A percentile compares a stretch with the other conserved stretches of the same genome.
These are phyloP conservation scores for Nannizziopsis arthrosporioides DNA, from an alignment of 2,329 filamentous ascomycete genomes.

Conservation along the genomic window DNA sequence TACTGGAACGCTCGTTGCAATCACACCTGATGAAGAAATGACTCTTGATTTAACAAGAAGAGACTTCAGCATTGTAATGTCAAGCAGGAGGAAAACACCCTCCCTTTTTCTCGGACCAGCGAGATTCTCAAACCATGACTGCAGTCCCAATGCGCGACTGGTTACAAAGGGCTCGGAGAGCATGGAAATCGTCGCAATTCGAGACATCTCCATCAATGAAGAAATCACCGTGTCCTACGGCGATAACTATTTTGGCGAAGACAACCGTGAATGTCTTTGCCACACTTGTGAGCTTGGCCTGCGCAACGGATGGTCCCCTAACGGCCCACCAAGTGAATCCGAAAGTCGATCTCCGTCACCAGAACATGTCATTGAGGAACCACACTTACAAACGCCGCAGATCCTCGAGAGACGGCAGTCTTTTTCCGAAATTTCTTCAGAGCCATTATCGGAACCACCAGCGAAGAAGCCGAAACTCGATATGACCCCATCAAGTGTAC, in stretches of 20 bases:
- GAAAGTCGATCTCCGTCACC: conserved; percentile 3
- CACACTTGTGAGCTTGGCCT: conserved; percentile 65
- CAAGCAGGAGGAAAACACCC: conserved; percentile 77
- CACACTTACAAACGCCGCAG: background rate
- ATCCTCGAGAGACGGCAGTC: conserved; percentile 11
- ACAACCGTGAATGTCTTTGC: conserved; percentile 92
- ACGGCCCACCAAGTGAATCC: conserved; percentile 4
- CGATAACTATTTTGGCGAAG: conserved; percentile 87
- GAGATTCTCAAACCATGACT: conserved; percentile 95
- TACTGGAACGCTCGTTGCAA: conserved; percentile 78
- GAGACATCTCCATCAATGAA: conserved; percentile 72
- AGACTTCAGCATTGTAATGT: conserved; percentile 95
- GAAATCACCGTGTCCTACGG: conserved; percentile 96
- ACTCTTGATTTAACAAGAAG: conserved; percentile 69
- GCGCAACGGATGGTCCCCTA: conserved; percentile 68
- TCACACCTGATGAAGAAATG: conserved; percentile 82
- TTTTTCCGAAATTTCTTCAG: background rate
- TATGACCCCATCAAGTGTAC: conserved; percentile 18
- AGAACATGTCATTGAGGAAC: background rate
- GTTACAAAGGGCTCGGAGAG: conserved; percentile 72
- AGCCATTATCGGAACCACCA: background rate
- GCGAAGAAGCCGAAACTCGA: conserved; percentile 10
- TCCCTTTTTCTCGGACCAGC: conserved; percentile 91
- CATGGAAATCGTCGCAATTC: conserved; percentile 78
- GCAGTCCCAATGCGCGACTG: conserved; percentile 77